Base-by-base conservation (phyloP, 495 filamentous ascomycete genomes). In the Astrocystis sublimbata region DNA sequence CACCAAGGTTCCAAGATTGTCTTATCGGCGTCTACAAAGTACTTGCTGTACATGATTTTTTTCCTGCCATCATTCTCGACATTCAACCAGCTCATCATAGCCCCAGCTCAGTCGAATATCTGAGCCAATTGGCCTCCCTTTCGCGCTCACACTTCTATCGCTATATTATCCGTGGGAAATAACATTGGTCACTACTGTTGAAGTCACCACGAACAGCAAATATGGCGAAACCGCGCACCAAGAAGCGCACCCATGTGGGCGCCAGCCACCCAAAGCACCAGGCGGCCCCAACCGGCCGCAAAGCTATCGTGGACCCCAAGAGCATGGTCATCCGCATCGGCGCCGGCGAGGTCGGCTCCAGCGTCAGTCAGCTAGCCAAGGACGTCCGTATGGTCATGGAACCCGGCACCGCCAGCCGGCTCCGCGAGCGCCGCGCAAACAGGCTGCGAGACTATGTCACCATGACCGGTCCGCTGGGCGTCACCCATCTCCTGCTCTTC, bases 251-350 rank as follows among this genome's bases (percentile, higher is more conserved):
- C 40, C 92, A 97, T 75, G 75, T 85, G 19, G 85, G 86, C 41
- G 86, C 89, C 23, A 82, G 82, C 63, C 89, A 89, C 78, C 86
- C 84, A 52, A 81, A 81, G 46, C 61, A 70, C 47, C 65, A 68
- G 64, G 65, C 68, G 26, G 68, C 69, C 50, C 64, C 64, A 35
- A 28, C 56, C 1, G 65, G 65, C 6, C 70, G 68, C 19, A 67
- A 65, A 41, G 73, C 82, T 43, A 78, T 81, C 17, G 85, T 85
- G 60, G 83, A 85, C 53, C 94, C 94, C 15, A 97, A 96, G 81
- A 93, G 89, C 68, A 98, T 99, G 96, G 94, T 99, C 55, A 96
- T 99, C 75, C 88, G 94, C 66, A 92, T 97, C 56, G 94, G 96
- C 67, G 94, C 92, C 70, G 89, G 92, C 65, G 92, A 97, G 71